Evolutionary conservation across 75 land plant species (phyloP).

Genomic region (Pseudotsuga menziesii): DNA sequence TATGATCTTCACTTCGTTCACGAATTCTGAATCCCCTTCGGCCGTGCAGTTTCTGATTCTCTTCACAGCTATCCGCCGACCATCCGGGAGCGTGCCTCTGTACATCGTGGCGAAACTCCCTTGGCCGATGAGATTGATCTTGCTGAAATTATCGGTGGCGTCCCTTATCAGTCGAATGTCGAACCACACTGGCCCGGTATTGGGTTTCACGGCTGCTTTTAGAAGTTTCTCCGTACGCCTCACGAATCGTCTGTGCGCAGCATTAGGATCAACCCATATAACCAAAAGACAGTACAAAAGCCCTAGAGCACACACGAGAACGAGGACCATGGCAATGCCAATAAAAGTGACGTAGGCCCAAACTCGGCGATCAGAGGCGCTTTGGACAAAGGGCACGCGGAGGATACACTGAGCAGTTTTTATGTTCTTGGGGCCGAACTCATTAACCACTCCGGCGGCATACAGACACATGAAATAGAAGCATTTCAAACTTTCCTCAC

Average conservation of each 20-base stretch:
- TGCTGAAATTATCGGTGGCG: constrained; percentile 45
- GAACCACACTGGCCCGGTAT: constrained; percentile 52
- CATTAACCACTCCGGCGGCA: constrained; percentile 63
- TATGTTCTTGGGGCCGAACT: constrained; percentile 38
- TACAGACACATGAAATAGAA: constrained; percentile 42
- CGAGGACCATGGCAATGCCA: constrained; percentile 21
- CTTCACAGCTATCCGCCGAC: constrained; percentile 55
- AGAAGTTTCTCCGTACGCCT: not conserved
- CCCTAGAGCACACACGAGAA: constrained; percentile 9
- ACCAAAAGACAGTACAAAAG: constrained; percentile 9
- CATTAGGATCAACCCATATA: constrained; percentile 3
- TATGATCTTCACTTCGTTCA: constrained; percentile 84
- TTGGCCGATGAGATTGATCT: constrained; percentile 49
- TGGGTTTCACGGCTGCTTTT: constrained; percentile 14
- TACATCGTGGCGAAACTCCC: constrained; percentile 75
- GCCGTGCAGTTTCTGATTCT: constrained; percentile 47
- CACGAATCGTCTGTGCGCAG: constrained; percentile 1
- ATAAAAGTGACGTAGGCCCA: constrained; percentile 12
- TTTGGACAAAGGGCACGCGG: constrained; percentile 7
- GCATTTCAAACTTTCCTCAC: constrained; percentile 19
- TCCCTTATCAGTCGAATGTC: constrained; percentile 6
- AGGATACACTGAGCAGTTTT: constrained; percentile 37
- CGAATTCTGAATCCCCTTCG: constrained; percentile 58
- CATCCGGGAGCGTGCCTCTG: constrained; percentile 49
- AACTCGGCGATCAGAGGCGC: not conserved